Evolutionary conservation across 192 early-diverging fungal genomes (phyloP).

Genomic region (Rhizophagus clarus): DNA sequence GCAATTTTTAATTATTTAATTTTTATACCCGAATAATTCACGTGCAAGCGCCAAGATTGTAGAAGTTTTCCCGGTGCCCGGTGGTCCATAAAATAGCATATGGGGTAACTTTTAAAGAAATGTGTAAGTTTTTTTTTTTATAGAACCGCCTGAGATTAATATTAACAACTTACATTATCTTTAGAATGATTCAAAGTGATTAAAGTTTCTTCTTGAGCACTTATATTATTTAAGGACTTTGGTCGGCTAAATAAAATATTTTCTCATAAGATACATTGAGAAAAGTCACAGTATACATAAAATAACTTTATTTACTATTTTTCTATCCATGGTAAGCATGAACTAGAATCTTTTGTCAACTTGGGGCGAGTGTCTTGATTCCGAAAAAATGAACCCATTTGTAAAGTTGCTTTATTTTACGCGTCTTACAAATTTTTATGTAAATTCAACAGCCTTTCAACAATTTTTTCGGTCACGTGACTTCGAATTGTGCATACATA

Average conservation of each 20-base stretch:
- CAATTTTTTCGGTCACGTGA: no score
- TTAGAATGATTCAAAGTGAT: slow-evolving; percentile 75
- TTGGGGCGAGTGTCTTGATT: background rate
- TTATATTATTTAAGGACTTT: slow-evolving; percentile 79
- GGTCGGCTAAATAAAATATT: slow-evolving; percentile 62
- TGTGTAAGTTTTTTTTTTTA: background rate
- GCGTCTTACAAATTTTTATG: no score
- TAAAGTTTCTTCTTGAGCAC: slow-evolving; percentile 91
- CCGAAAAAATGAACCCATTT: background rate
- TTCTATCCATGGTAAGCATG: slow-evolving; percentile 77
- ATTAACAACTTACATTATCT: background rate
- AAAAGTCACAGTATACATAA: background rate
- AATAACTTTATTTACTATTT: slow-evolving; percentile 68
- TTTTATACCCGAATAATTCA: slow-evolving; percentile 78
- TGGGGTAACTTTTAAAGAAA: slow-evolving; percentile 79
- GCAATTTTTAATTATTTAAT: background rate
- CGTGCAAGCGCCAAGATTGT: slow-evolving; percentile 89
- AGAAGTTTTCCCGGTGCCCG: slow-evolving; percentile 97
- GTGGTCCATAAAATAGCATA: slow-evolving; percentile 95
- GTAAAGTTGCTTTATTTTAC: background rate
- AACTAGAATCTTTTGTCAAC: background rate
- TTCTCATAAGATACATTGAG: background rate
- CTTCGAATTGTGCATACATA: no score
- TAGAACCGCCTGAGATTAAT: background rate
- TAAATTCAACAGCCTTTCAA: no score